phyloP scores from a whole-genome alignment of 2,329 filamentous ascomycete species.

The Apiospora rasikravindrae region DNA sequence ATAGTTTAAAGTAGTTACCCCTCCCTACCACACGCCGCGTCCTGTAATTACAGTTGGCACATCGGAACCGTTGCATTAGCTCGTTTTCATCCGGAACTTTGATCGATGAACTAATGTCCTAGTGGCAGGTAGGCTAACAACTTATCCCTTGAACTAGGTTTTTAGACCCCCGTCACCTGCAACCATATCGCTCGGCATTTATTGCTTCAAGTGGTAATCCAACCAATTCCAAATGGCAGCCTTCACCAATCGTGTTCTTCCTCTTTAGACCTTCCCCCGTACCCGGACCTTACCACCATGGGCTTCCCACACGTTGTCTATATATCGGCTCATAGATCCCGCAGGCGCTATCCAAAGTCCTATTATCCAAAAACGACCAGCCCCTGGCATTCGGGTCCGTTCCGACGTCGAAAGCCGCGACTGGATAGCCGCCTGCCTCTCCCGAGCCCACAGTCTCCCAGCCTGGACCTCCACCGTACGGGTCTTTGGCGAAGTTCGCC shows the following conservation, averaged over 20 bases:
- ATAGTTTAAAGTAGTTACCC: background rate
- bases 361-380: background rate
- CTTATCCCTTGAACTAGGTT: background rate
- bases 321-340: background rate
- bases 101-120: accelerated
- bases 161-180: background rate
- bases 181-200: background rate
- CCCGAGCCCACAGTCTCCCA: background rate
- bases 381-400: background rate
- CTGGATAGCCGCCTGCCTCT: background rate
- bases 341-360: background rate
- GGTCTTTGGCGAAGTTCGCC: constrained; percentile 27
- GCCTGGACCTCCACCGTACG: constrained; percentile 20
- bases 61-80: background rate
- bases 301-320: background rate
- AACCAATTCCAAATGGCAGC: background rate
- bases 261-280: too few relatives aligned
- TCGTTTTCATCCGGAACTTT: background rate
- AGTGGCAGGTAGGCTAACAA: background rate
- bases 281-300: background rate
- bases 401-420: background rate
- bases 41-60: background rate
- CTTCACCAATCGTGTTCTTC: background rate
- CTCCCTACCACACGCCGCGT: background rate
- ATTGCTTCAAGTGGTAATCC: background rate